Evolutionary conservation across 306 rosid species (phyloP).

Genomic region (Dicorynia guianensis): DNA sequence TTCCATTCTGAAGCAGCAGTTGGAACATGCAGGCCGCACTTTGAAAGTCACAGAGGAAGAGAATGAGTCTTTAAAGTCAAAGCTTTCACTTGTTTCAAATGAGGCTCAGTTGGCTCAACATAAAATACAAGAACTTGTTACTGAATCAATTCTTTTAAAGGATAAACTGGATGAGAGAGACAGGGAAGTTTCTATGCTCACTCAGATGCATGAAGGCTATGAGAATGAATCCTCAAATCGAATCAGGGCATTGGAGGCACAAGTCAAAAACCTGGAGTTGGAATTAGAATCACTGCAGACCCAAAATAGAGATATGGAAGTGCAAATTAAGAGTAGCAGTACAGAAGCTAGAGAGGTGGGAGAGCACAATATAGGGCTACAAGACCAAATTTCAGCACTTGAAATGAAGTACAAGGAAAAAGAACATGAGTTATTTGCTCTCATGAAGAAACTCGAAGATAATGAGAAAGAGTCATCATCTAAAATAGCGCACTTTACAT

Average conservation of each 20-base stretch:
- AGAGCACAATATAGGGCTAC: constrained; percentile 54
- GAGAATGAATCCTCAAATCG: constrained; percentile 53
- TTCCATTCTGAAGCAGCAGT: constrained; percentile 58
- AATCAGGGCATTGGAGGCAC: constrained; percentile 55
- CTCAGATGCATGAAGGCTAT: constrained; percentile 58
- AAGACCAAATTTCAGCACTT: constrained; percentile 56
- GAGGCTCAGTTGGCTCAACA: constrained; percentile 63
- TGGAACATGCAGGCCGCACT: constrained; percentile 58
- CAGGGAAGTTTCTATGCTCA: constrained; percentile 60
- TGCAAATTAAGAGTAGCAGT: constrained; percentile 51
- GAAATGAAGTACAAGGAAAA: constrained; percentile 60
- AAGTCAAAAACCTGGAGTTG: constrained; percentile 49
- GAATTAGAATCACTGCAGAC: constrained; percentile 59
- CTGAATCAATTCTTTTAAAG: constrained; percentile 56
- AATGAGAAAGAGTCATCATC: constrained; percentile 54
- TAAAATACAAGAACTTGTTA: constrained; percentile 55
- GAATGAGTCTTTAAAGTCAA: constrained; percentile 60
- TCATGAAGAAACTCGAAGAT: constrained; percentile 65
- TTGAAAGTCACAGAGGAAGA: constrained; percentile 66
- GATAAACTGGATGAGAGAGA: constrained; percentile 61
- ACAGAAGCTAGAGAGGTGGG: constrained; percentile 57
- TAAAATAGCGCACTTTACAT: constrained; percentile 61
- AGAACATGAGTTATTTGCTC: constrained; percentile 59
- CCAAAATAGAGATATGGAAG: constrained; percentile 57
- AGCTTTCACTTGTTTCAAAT: constrained; percentile 57